These are phyloP conservation scores for Vigna trinervia DNA, from an alignment of 306 rosid genomes.

Conservation along the genomic window DNA sequence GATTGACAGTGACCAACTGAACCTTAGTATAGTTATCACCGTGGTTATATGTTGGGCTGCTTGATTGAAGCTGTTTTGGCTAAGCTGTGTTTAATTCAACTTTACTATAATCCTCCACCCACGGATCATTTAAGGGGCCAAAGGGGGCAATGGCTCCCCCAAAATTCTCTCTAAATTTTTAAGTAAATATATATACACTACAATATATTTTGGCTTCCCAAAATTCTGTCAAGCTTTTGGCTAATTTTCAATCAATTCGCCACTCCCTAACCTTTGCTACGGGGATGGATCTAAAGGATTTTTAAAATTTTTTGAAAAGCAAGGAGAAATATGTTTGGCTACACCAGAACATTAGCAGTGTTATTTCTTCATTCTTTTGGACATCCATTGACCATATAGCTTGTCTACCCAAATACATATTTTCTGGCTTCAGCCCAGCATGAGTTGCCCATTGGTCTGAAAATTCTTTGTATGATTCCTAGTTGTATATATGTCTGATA, in stretches of 20 bases:
- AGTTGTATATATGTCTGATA: neutral
- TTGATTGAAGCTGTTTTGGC: slow-evolving; percentile 26
- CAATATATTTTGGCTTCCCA: too few species aligned
- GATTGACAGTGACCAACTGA: neutral
- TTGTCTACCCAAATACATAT: neutral
- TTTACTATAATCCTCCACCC: neutral
- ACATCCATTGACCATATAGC: neutral
- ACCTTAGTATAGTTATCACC: slow-evolving; percentile 7
- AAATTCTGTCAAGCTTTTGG: too few species aligned
- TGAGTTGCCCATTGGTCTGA: too few species aligned
- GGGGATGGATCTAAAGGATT: neutral
- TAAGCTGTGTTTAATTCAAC: neutral
- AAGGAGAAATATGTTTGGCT: too few species aligned
- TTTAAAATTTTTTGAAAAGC: neutral
- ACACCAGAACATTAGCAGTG: neutral
- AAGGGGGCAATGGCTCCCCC: too few species aligned
- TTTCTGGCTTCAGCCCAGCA: neutral
- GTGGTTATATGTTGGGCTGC: slow-evolving; percentile 20
- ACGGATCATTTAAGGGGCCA: too few species aligned
- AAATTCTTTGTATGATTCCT: neutral
- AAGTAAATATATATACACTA: too few species aligned
- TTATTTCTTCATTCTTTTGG: neutral
- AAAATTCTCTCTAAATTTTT: too few species aligned
- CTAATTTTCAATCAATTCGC: too few species aligned
- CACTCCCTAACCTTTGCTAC: neutral